phyloP scores from a whole-genome alignment of 306 rosid species.

The Trifolium repens region DNA sequence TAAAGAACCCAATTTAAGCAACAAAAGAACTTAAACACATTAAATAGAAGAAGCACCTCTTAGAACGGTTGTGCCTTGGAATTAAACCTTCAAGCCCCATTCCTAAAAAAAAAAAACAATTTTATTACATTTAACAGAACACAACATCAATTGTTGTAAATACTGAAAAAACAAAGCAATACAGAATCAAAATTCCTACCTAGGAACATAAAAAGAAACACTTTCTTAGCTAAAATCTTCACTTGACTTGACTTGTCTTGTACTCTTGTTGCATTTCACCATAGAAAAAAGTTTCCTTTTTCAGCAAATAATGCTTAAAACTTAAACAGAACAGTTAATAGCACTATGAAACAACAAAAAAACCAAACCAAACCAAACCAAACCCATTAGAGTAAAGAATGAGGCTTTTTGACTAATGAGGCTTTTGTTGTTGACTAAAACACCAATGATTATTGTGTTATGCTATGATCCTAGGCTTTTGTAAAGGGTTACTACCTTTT shows the following conservation, averaged over 20 bases:
- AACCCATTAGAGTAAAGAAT: slow-evolving; percentile 48
- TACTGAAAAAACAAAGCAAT: slow-evolving; percentile 15
- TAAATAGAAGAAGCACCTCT: slow-evolving; percentile 57
- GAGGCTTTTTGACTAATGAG: slow-evolving; percentile 62
- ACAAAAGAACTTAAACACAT: slow-evolving; percentile 8
- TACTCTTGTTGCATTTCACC: slow-evolving; percentile 49
- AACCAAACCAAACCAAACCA: slow-evolving; percentile 39
- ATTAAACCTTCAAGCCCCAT: slow-evolving; percentile 67
- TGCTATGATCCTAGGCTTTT: slow-evolving; percentile 54
- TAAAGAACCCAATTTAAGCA: slow-evolving; percentile 40
- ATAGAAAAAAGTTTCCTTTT: slow-evolving; percentile 40
- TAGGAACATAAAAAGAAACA: slow-evolving; percentile 45
- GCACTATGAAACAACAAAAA: slow-evolving; percentile 34
- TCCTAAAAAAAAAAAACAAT: slow-evolving; percentile 51
- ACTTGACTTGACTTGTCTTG: slow-evolving; percentile 47
- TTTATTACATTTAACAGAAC: slow-evolving; percentile 30
- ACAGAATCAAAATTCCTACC: slow-evolving; percentile 46
- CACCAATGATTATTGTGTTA: slow-evolving; percentile 36
- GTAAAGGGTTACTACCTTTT: slow-evolving; percentile 52
- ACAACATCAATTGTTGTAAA: slow-evolving; percentile 2
- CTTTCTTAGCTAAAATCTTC: slow-evolving; percentile 34
- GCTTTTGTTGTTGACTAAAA: slow-evolving; percentile 39
- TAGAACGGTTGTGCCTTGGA: slow-evolving; percentile 68
- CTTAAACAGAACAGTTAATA: slow-evolving; percentile 46
- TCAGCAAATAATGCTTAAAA: slow-evolving; percentile 48